These are phyloP conservation scores for Rhizomucor miehei DNA, from an alignment of 371 early-diverging fungal species.

Conservation along the genomic window DNA sequence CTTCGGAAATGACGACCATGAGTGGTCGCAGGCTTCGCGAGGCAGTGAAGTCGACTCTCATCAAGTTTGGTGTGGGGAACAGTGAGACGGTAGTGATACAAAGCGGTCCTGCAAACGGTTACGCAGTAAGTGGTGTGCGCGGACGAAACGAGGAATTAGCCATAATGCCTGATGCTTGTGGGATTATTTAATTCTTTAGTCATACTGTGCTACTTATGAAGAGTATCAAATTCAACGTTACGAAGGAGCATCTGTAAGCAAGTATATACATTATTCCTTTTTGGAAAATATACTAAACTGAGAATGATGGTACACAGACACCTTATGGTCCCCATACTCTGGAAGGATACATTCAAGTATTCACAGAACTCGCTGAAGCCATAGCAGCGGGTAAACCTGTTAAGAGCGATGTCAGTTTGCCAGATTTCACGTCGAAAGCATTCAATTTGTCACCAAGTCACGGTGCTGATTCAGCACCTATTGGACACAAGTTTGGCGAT, in stretches of 20 bases:
- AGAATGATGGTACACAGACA: conserved; percentile 41
- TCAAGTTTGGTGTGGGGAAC: conserved; percentile 39
- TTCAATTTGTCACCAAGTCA: conserved; percentile 41
- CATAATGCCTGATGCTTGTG: background rate
- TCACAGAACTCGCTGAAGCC: conserved; percentile 42
- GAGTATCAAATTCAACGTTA: conserved; percentile 69
- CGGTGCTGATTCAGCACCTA: conserved; percentile 48
- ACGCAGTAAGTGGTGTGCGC: conserved; percentile 26
- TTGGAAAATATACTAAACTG: too few relatives aligned
- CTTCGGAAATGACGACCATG: conserved; percentile 70
- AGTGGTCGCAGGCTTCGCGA: conserved; percentile 54
- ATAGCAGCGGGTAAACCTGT: conserved; percentile 31
- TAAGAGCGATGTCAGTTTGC: conserved; percentile 17
- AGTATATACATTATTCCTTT: too few relatives aligned
- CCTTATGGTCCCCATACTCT: conserved; percentile 65
- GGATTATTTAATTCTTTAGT: too few relatives aligned
- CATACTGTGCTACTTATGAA: conserved; percentile 62
- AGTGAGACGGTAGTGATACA: conserved; percentile 48
- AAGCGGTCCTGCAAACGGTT: conserved; percentile 51
- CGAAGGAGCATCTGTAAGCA: conserved; percentile 57
- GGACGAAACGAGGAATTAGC: background rate
- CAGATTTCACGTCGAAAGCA: conserved; percentile 31
- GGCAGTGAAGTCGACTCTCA: conserved; percentile 32
- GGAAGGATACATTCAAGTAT: conserved; percentile 52
- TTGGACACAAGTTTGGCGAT: conserved; percentile 46